Percentiles rank a stretch among this genome's conserved stretches.
Conservation (phyloP, 805 yeast genomes). For the Zygosaccharomyces rouxii region DNA sequence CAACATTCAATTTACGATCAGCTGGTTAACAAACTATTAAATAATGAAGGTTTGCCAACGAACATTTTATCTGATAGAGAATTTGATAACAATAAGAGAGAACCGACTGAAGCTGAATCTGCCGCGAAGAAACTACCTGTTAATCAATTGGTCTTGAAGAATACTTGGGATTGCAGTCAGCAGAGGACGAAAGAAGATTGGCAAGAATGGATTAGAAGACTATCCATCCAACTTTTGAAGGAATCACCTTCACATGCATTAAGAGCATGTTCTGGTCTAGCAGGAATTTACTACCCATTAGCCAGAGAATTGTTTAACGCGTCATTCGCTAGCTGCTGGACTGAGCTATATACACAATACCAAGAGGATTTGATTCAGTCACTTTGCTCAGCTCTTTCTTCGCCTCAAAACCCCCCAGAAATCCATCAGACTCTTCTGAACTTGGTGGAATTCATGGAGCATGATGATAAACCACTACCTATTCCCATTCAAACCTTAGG, state of each 20-base stretch:
- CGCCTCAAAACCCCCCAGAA: conserved; percentile 93
- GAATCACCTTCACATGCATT: conserved; percentile 94
- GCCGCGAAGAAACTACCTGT: conserved; percentile 71
- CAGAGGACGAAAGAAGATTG: conserved; percentile 91
- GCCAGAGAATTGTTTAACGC: conserved; percentile 91
- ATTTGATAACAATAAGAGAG: conserved; percentile 37
- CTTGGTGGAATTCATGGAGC: conserved; percentile 95
- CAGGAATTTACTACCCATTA: conserved; percentile 79
- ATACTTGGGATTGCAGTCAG: conserved; percentile 89
- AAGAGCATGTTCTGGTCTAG: conserved; percentile 86
- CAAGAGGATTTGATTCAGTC: conserved; percentile 87
- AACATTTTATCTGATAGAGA: conserved; percentile 66
- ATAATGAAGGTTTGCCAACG: conserved; percentile 83
- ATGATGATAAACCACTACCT: conserved; percentile 91
- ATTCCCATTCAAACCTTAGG: conserved; percentile 87
- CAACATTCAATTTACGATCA: conserved; percentile 76
- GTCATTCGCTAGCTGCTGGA: conserved; percentile 94
- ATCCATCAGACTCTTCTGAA: conserved; percentile 85
- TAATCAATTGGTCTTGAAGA: conserved; percentile 58
- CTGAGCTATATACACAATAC: conserved; percentile 79
- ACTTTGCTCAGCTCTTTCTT: conserved; percentile 78
- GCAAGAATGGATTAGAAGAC: conserved; percentile 93
- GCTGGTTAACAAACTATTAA: conserved; percentile 67
- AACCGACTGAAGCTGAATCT: conserved; percentile 50
- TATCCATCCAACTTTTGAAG: conserved; percentile 78